phyloP scores from a whole-genome alignment of 106 monocot genomes.

The Cymbidium sinense region DNA sequence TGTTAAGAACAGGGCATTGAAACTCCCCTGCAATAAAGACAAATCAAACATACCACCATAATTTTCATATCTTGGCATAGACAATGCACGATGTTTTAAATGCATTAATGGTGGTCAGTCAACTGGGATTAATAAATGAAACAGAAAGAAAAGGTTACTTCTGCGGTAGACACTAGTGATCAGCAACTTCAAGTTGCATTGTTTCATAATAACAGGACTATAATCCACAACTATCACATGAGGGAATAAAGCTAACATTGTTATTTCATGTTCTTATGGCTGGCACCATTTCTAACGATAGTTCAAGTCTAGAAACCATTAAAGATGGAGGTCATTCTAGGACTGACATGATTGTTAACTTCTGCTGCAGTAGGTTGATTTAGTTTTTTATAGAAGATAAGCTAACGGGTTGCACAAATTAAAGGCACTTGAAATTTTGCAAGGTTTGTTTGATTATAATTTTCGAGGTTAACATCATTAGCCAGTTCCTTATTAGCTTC shows the following conservation, averaged over 20 bases:
- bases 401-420: neutral
- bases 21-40: slow-evolving; percentile 58
- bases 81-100: neutral
- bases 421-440: neutral
- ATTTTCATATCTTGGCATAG: neutral
- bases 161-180: neutral
- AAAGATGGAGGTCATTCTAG: no score
- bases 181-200: neutral
- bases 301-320: no score
- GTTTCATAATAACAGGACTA: neutral
- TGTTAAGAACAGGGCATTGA: slow-evolving; percentile 92
- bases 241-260: neutral
- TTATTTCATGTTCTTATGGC: neutral
- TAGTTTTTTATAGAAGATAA: neutral
- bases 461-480: neutral
- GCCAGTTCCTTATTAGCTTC: neutral
- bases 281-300: neutral
- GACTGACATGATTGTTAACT: no score
- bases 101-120: neutral
- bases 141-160: neutral
- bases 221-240: neutral
- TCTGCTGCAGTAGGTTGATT: no score
- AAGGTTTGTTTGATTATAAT: neutral
- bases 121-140: neutral
- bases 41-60: neutral